phyloP scores from a whole-genome alignment of 2,329 filamentous ascomycete species.

The Phyllosticta paracitricarpa region DNA sequence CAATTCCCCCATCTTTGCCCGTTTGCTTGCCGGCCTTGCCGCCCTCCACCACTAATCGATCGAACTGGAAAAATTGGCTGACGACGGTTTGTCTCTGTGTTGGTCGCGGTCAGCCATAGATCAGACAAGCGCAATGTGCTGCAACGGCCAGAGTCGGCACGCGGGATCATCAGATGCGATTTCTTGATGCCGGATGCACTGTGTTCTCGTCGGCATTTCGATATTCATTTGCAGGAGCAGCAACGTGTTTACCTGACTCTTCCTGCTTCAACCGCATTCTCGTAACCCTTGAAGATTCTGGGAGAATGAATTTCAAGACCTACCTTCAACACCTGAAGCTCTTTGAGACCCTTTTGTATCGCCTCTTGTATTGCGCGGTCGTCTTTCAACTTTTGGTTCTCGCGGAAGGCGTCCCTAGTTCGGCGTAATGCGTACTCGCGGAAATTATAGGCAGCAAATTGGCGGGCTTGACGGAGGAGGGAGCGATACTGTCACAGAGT shows the following conservation, averaged over 20 bases:
- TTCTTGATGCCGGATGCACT: background rate
- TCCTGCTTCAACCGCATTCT: background rate
- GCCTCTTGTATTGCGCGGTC: slow-evolving; percentile 73
- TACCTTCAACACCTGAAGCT: slow-evolving; percentile 87
- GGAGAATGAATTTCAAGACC: background rate
- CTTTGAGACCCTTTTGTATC: slow-evolving; percentile 77
- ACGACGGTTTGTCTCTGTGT: slow-evolving; percentile 84
- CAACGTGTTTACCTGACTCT: background rate
- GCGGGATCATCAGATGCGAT: background rate
- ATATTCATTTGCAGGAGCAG: background rate
- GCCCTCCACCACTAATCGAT: slow-evolving; percentile 84
- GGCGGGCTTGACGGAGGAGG: slow-evolving; percentile 71
- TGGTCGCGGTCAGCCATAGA: background rate
- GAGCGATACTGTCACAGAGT: slow-evolving; percentile 64
- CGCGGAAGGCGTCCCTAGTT: slow-evolving; percentile 82
- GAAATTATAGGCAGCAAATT: slow-evolving; percentile 96
- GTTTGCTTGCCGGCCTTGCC: slow-evolving; percentile 68
- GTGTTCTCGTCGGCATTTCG: background rate
- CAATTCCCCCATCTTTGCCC: slow-evolving; percentile 54
- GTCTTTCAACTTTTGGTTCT: slow-evolving; percentile 65
- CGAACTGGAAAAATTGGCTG: slow-evolving; percentile 89
- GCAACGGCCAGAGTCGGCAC: background rate
- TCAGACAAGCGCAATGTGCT: background rate
- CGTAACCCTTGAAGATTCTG: too few species aligned
- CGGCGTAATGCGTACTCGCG: slow-evolving; percentile 89